Percentiles rank a stretch among this genome's conserved stretches.
These are phyloP conservation scores for Colletotrichum gigasporum DNA, from an alignment of 2,329 filamentous ascomycete species.

Conservation along the genomic window DNA sequence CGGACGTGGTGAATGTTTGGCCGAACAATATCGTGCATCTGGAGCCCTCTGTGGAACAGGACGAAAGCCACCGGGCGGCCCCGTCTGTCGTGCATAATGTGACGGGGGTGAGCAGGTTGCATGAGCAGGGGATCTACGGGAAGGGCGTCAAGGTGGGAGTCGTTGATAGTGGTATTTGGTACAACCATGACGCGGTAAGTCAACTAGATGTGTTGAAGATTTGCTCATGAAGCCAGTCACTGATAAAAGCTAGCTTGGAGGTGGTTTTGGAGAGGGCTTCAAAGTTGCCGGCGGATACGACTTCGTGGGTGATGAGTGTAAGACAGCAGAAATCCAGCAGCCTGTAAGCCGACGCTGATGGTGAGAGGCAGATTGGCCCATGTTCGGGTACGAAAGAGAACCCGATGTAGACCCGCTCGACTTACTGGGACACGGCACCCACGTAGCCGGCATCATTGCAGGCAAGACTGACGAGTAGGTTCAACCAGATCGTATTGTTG, in stretches of 20 bases:
- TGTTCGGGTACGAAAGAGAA: constrained; percentile 30
- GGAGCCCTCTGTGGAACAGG: not conserved
- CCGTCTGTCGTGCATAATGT: constrained; percentile 40
- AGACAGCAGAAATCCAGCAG: too few species aligned
- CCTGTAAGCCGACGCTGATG: not conserved
- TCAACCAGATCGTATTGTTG: too few species aligned
- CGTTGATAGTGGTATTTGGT: constrained; percentile 51
- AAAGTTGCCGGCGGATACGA: constrained; percentile 37
- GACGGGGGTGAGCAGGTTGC: constrained; percentile 50
- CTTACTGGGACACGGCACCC: constrained; percentile 39
- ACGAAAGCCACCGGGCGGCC: not conserved
- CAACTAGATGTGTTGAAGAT: not conserved
- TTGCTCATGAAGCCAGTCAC: not conserved
- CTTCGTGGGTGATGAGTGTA: constrained; percentile 37
- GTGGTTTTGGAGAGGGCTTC: constrained; percentile 26
- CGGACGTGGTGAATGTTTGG: constrained; percentile 49
- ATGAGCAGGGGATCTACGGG: constrained; percentile 47
- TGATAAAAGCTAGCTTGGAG: constrained; percentile 10
- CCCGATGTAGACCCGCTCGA: constrained; percentile 45
- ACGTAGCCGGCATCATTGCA: constrained; percentile 43
- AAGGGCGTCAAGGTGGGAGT: constrained; percentile 49
- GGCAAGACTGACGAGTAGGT: constrained; percentile 34
- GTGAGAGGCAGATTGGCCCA: not conserved
- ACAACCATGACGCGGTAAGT: constrained; percentile 47
- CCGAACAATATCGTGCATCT: constrained; percentile 25